Percentiles rank a stretch among this genome's conserved stretches.
These are phyloP conservation scores for Penicillium flavigenum DNA, from an alignment of 495 filamentous ascomycete species.

Conservation along the genomic window DNA sequence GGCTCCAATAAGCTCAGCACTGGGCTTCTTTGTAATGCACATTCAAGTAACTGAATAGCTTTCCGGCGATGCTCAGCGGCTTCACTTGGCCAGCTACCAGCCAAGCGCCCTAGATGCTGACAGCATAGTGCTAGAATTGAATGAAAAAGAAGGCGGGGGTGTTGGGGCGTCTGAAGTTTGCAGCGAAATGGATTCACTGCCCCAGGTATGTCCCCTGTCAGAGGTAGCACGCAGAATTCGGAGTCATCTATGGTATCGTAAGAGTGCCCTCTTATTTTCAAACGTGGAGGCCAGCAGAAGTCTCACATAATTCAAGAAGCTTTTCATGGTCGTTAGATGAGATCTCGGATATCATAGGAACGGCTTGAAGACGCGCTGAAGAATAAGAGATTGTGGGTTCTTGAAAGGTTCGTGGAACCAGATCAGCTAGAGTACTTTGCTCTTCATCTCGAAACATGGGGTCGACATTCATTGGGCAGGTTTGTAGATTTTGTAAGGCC, in stretches of 20 bases:
- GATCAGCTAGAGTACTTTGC: background rate
- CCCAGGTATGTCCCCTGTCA: slow-evolving; percentile 16
- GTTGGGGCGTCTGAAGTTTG: slow-evolving; percentile 5
- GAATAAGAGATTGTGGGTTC: background rate
- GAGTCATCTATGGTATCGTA: slow-evolving; percentile 22
- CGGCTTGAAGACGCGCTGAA: background rate
- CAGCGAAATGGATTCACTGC: slow-evolving; percentile 21
- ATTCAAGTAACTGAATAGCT: slow-evolving; percentile 20
- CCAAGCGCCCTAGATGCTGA: slow-evolving; percentile 16
- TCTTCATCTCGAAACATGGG: background rate
- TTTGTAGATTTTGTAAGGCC: background rate
- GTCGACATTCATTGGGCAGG: background rate
- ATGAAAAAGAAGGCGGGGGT: slow-evolving; percentile 18
- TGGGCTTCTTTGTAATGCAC: slow-evolving; percentile 1
- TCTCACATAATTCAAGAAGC: slow-evolving; percentile 1
- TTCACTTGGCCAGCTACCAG: slow-evolving; percentile 9
- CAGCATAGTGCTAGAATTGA: slow-evolving; percentile 24
- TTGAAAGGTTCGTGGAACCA: background rate
- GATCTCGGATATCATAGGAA: background rate
- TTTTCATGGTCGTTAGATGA: slow-evolving; percentile 2
- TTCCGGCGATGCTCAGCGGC: slow-evolving; percentile 15
- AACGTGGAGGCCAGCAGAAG: background rate
- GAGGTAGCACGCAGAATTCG: slow-evolving; percentile 23
- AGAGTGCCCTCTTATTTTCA: slow-evolving; percentile 6
- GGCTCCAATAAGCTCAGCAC: slow-evolving; percentile 15